Evolutionary conservation across 192 early-diverging fungal species (phyloP).

Genomic region (Backusella mclennaniae): DNA sequence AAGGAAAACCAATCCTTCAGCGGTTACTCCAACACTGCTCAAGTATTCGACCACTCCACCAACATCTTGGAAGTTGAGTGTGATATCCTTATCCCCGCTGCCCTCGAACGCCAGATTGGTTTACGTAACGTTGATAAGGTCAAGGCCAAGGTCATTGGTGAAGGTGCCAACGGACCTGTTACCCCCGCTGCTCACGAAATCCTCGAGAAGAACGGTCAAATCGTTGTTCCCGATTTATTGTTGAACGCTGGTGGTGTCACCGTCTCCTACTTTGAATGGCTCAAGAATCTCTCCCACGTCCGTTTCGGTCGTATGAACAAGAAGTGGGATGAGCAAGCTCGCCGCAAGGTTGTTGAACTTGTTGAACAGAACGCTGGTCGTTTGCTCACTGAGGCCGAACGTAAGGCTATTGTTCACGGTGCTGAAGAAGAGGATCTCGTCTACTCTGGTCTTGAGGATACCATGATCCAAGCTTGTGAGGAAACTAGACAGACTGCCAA

Average conservation of each 20-base stretch:
- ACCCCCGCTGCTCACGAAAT: slow-evolving; percentile 73
- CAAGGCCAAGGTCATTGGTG: slow-evolving; percentile 79
- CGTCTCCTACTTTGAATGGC: slow-evolving; percentile 82
- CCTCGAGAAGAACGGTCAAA: slow-evolving; percentile 55
- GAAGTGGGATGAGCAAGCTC: slow-evolving; percentile 79
- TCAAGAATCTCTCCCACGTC: slow-evolving; percentile 83
- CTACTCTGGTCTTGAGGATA: slow-evolving; percentile 84
- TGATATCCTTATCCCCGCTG: slow-evolving; percentile 80
- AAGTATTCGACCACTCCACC: slow-evolving; percentile 55
- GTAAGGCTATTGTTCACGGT: slow-evolving; percentile 75
- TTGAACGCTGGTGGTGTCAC: slow-evolving; percentile 84
- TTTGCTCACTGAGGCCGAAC: slow-evolving; percentile 67
- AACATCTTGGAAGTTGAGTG: slow-evolving; percentile 72
- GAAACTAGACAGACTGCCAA: slow-evolving; percentile 73
- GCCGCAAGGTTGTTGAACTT: slow-evolving; percentile 62
- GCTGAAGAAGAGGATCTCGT: slow-evolving; percentile 84
- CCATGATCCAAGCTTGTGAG: slow-evolving; percentile 78
- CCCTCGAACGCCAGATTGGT: slow-evolving; percentile 79
- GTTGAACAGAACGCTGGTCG: slow-evolving; percentile 79
- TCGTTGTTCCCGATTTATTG: slow-evolving; percentile 73
- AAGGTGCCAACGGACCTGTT: slow-evolving; percentile 80
- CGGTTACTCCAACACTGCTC: slow-evolving; percentile 57
- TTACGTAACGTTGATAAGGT: slow-evolving; percentile 69
- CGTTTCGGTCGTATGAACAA: slow-evolving; percentile 85
- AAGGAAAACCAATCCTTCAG: slow-evolving; percentile 64